Base-by-base conservation (phyloP, 176 grass and related monocot species). In the Lolium rigidum region DNA sequence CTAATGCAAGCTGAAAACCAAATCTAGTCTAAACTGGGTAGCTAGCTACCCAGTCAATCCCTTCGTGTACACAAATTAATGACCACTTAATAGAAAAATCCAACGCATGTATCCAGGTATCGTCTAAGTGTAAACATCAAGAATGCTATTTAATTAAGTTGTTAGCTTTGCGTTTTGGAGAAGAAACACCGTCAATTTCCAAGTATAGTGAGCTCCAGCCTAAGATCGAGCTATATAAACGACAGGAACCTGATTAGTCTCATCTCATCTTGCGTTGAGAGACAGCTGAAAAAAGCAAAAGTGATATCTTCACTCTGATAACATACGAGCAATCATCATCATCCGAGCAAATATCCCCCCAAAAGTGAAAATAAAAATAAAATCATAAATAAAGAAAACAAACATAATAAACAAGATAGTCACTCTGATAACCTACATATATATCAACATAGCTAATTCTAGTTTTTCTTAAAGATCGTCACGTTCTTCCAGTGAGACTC, bases 401-500 rank as follows among this genome's bases (percentile, higher is more conserved):
- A 35, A 35, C 31, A 35, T 35, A 35, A 35, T 35, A 35, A 35
- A 35, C 31, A 43, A 43, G 7, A 43, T 43, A 43, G 41, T 16
- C 25, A 65, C 12, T 28, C 11, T 1, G 4, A 2, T 25, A 31
- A 65, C 61, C 15, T 65, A 65, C 24, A 28, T 65, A 65, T 31
- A 26, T 12, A 1, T 5, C 12, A 15, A 65, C 2, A 65, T 65
- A 65, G 5, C 0, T 2, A 65, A 65, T 31, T 15, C 20, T 73
- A 73, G 6, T 73, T 20, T 73, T 73, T 73, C 11, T 48, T 47
- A 12, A 73, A n/a, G 41, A 48, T 73, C 10, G 20, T 73, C 5
- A 73, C 41, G 6, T 48, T 2, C 70, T 69, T 89, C 83, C 88
- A 85, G 2, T 28, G 77, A 41, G 88, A 85, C 51, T 89, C 83